Evolutionary conservation across 176 grass and related monocot species (phyloP).

Genomic region (Oryza meridionalis): DNA sequence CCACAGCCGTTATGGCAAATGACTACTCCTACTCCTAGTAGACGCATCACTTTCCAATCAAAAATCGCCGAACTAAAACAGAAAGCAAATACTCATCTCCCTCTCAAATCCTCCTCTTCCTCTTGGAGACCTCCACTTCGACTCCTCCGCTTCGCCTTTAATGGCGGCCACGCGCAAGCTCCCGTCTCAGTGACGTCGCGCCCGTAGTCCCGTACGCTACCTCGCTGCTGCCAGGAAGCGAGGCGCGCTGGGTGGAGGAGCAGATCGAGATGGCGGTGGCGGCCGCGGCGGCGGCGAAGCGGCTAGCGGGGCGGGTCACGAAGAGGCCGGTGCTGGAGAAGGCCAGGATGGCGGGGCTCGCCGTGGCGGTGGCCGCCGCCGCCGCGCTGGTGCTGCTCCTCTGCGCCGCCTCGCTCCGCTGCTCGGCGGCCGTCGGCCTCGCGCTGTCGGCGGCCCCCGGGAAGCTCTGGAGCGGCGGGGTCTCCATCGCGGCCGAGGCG

Average conservation of each 20-base stretch:
- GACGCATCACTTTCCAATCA: not conserved
- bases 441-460: conserved; percentile 11
- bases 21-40: no score
- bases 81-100: not conserved
- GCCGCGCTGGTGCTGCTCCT: conserved; percentile 41
- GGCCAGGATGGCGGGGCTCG: conserved; percentile 9
- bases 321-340: conserved; percentile 27
- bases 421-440: conserved; percentile 12
- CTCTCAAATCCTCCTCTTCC: not conserved
- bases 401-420: conserved; percentile 41
- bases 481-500: conserved; percentile 8
- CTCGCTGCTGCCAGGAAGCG: not conserved
- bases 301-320: conserved; percentile 7
- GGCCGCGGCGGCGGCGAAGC: conserved; percentile 33
- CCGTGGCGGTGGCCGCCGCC: not conserved
- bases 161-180: not conserved
- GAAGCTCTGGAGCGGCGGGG: conserved; percentile 36
- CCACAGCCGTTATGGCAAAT: no score
- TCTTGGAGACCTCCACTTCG: not conserved
- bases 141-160: not conserved
- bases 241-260: not conserved
- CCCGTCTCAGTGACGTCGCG: not conserved
- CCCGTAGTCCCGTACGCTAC: no score
- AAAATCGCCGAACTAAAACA: not conserved
- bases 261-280: not conserved